phyloP scores from a whole-genome alignment of 108 stramenopile species.

The Cyclostephanos invisitatus region DNA sequence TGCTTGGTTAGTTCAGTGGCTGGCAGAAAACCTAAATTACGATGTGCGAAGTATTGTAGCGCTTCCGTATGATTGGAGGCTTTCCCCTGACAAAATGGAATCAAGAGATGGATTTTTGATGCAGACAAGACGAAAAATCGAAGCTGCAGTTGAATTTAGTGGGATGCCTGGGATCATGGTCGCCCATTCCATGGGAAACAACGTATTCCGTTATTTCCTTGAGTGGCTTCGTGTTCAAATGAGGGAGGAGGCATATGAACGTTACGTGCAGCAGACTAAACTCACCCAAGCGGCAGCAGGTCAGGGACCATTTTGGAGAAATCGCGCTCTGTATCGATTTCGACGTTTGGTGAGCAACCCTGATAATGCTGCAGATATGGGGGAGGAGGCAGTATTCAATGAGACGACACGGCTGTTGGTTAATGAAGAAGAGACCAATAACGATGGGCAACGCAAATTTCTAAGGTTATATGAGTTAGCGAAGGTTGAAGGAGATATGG shows the following conservation, averaged over 20 bases:
- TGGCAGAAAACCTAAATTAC: conserved; percentile 84
- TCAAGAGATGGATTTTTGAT: conserved; percentile 37
- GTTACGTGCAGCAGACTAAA: conserved; percentile 52
- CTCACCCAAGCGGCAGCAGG: conserved; percentile 21
- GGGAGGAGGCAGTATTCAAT: background rate
- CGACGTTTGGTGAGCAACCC: conserved; percentile 23
- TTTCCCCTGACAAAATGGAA: conserved; percentile 75
- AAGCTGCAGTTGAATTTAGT: conserved; percentile 75
- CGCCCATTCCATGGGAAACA: conserved; percentile 87
- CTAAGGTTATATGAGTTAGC: conserved; percentile 70
- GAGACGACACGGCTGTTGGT: background rate
- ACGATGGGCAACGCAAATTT: conserved; percentile 32
- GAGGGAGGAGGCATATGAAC: conserved; percentile 67
- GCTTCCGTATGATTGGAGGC: conserved; percentile 89
- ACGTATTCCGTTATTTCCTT: conserved; percentile 83
- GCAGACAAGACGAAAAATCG: conserved; percentile 33
- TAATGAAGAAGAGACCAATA: conserved; percentile 7
- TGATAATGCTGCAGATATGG: conserved; percentile 17
- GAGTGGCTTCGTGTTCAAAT: conserved; percentile 81
- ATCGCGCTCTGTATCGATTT: conserved; percentile 33
- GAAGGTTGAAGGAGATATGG: conserved; percentile 70
- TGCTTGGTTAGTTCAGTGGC: conserved; percentile 86
- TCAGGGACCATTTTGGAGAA: conserved; percentile 27
- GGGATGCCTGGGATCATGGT: conserved; percentile 81
- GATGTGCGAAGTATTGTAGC: conserved; percentile 82